Evolutionary conservation across 768 basidiomycete genomes (phyloP).

Genomic region (Suillus decipiens): DNA sequence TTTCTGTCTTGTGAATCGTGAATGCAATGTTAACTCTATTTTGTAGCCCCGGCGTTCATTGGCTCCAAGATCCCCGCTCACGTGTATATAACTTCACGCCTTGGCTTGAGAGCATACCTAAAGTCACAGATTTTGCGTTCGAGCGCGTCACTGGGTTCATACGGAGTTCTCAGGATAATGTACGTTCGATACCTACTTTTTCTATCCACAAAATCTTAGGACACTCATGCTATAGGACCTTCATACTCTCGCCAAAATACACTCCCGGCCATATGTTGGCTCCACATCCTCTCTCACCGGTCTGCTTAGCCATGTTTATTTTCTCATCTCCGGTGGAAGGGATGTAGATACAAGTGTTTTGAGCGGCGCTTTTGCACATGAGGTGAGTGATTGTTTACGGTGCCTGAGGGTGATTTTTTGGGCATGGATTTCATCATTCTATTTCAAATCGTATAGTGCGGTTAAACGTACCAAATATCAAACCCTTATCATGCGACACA

Average conservation of each 20-base stretch:
- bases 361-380: constrained; percentile 56
- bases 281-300: constrained; percentile 90
- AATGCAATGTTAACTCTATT: not conserved
- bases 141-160: constrained; percentile 73
- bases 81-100: constrained; percentile 83
- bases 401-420: not conserved
- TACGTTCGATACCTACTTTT: constrained; percentile 30
- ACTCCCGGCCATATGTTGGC: constrained; percentile 69
- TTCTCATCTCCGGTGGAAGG: constrained; percentile 75
- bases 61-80: constrained; percentile 85
- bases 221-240: constrained; percentile 53
- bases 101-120: constrained; percentile 70
- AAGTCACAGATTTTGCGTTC: constrained; percentile 83
- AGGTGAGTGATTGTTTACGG: constrained; percentile 44
- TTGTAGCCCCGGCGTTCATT: constrained; percentile 81
- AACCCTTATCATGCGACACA: not conserved
- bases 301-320: constrained; percentile 85
- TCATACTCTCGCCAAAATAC: constrained; percentile 54
- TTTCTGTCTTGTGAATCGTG: not conserved
- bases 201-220: not conserved
- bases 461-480: not conserved
- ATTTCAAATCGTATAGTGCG: not conserved
- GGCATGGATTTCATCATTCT: not conserved
- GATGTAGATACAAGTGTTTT: constrained; percentile 61
- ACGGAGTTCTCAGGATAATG: constrained; percentile 76